These are phyloP conservation scores for Cymbopogon flexuosus DNA, from an alignment of 202 grass and related monocot genomes.

Conservation along the genomic window DNA sequence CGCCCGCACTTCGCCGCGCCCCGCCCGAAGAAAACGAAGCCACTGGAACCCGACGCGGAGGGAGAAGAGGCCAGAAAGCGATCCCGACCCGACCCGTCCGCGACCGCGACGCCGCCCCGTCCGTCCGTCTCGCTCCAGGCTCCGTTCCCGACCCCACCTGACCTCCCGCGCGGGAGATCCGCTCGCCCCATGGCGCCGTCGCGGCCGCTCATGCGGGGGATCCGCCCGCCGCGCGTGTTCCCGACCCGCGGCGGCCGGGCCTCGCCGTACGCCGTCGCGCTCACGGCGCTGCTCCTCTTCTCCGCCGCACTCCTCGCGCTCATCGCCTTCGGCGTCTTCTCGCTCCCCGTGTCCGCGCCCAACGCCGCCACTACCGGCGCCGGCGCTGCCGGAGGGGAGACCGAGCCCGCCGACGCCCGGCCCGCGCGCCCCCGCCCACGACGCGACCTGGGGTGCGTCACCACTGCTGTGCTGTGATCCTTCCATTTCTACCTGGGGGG, in stretches of 20 bases:
- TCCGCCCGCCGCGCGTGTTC: slow-evolving; percentile 57
- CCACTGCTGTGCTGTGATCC: neutral
- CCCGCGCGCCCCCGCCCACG: slow-evolving; percentile 25
- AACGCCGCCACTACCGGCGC: neutral
- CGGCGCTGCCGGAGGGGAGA: slow-evolving; percentile 3
- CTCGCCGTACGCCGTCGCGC: slow-evolving; percentile 53
- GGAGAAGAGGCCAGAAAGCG: neutral
- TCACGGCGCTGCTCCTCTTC: slow-evolving; percentile 49
- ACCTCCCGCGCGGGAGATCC: slow-evolving; percentile 16
- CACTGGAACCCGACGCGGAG: neutral
- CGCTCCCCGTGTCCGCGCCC: slow-evolving; percentile 56
- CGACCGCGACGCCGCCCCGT: neutral
- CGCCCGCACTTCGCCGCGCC: too few relatives aligned
- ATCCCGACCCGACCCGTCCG: neutral
- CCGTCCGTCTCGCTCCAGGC: neutral
- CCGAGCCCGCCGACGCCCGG: slow-evolving; percentile 12
- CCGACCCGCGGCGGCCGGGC: slow-evolving; percentile 24
- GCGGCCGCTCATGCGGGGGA: slow-evolving; percentile 64
- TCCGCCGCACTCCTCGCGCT: slow-evolving; percentile 61
- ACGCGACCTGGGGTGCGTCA: slow-evolving; percentile 46
- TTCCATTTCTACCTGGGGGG: neutral
- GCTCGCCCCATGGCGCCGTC: slow-evolving; percentile 40
- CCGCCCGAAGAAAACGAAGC: neutral
- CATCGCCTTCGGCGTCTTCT: slow-evolving; percentile 64
- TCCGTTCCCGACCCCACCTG: neutral